A percentile compares a stretch with the other conserved stretches of the same genome.
These are phyloP conservation scores for Colletotrichum chlorophyti DNA, from an alignment of 2,329 filamentous ascomycete genomes.

Conservation along the genomic window DNA sequence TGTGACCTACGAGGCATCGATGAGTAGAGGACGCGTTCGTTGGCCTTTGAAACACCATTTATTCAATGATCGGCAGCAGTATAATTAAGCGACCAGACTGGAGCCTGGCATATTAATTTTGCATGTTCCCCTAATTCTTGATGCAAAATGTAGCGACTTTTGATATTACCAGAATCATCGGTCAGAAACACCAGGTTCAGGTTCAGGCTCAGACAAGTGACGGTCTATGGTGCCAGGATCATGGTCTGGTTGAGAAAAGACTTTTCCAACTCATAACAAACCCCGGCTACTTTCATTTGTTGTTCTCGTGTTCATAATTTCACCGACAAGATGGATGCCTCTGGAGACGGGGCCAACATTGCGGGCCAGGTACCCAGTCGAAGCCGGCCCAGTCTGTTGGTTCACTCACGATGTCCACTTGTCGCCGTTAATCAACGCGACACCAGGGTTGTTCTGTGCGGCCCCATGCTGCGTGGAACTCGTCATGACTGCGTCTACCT, in stretches of 20 bases:
- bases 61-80: too few species aligned
- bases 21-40: too few species aligned
- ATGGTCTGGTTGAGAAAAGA: not conserved
- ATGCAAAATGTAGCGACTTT: too few species aligned
- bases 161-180: too few species aligned
- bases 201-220: not conserved
- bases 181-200: too few species aligned
- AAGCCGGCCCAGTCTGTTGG: conserved; percentile 22
- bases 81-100: too few species aligned
- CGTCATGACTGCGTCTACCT: not conserved
- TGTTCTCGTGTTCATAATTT: conserved; percentile 23
- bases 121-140: too few species aligned
- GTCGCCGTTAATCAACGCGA: conserved; percentile 25
- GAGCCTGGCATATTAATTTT: too few species aligned
- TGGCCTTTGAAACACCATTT: too few species aligned
- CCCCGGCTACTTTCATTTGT: conserved; percentile 24
- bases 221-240: conserved; percentile 6
- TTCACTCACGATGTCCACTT: conserved; percentile 22
- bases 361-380: conserved; percentile 13
- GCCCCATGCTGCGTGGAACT: conserved; percentile 23
- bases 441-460: conserved; percentile 21
- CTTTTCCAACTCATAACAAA: conserved; percentile 17
- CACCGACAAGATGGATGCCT: conserved; percentile 24
- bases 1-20: too few species aligned
- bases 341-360: conserved; percentile 17